These are phyloP conservation scores for Schizosaccharomyces cryophilus DNA, from an alignment of 805 yeast genomes.

Conservation along the genomic window DNA sequence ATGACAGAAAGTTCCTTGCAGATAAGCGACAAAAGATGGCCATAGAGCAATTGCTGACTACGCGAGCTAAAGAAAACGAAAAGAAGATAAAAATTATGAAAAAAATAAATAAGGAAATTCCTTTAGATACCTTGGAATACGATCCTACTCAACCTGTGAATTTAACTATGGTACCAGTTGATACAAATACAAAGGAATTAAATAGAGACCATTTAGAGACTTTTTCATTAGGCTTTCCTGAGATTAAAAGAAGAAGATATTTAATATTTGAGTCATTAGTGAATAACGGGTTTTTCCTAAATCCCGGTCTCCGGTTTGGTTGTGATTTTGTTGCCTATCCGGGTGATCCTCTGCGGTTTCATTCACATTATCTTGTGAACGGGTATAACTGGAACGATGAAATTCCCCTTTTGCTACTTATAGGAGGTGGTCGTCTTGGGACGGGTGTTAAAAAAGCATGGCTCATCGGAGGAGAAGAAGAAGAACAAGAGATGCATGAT, in stretches of 20 bases:
- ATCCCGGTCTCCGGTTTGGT: conserved; percentile 83
- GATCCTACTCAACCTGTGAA: background rate
- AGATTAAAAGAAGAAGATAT: background rate
- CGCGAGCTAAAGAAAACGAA: background rate
- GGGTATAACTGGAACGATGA: conserved; percentile 25
- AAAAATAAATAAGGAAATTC: background rate
- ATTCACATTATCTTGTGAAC: conserved; percentile 58
- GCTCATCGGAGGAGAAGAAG: conserved; percentile 21
- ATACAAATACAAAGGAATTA: background rate
- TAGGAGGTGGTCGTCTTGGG: conserved; percentile 75
- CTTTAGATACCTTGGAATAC: background rate
- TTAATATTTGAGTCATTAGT: background rate
- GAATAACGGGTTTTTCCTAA: conserved; percentile 25
- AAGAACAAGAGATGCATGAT: background rate
- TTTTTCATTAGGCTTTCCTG: background rate
- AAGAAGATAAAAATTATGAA: background rate
- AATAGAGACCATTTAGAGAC: too few relatives aligned
- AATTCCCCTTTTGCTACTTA: conserved; percentile 31
- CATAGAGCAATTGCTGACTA: conserved; percentile 5
- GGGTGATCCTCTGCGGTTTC: conserved; percentile 79
- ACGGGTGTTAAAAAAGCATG: conserved; percentile 77
- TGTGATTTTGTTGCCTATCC: conserved; percentile 77
- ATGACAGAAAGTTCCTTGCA: conserved; percentile 7
- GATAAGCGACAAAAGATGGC: conserved; percentile 7
- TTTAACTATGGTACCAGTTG: background rate